phyloP scores from a whole-genome alignment of 768 basidiomycete species.

The Chlorophyllum brunneum region DNA sequence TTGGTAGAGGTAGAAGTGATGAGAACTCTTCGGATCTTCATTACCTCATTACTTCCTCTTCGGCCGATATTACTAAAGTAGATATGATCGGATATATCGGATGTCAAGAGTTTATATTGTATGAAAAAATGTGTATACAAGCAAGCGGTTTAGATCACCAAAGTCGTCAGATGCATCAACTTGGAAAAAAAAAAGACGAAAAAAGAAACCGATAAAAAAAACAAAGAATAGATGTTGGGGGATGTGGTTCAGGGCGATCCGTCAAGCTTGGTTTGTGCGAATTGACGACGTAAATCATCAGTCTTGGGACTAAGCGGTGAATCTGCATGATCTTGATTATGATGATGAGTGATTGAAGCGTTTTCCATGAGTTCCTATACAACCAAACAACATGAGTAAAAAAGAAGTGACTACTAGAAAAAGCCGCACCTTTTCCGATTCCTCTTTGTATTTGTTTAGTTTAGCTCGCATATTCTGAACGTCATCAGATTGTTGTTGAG shows the following conservation, averaged over 20 bases:
- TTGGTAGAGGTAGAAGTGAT: not conserved
- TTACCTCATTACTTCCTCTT: not conserved
- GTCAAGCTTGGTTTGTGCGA: slow-evolving; percentile 3
- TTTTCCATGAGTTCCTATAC: slow-evolving; percentile 12
- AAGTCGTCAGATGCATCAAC: too few relatives aligned
- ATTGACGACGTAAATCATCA: not conserved
- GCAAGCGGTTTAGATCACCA: too few relatives aligned
- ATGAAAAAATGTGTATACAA: not conserved
- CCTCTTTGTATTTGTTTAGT: slow-evolving; percentile 70
- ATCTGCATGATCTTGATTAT: not conserved
- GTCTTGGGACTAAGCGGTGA: not conserved
- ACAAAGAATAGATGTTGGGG: not conserved
- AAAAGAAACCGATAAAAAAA: not conserved
- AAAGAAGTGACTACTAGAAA: not conserved
- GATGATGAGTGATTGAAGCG: slow-evolving; percentile 17
- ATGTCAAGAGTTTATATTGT: too few relatives aligned
- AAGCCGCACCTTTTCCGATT: slow-evolving; percentile 55
- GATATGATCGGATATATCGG: too few relatives aligned
- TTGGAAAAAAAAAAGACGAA: too few relatives aligned
- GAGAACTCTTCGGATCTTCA: slow-evolving; percentile 1
- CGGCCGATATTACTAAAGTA: too few relatives aligned
- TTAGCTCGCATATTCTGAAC: slow-evolving; percentile 52
- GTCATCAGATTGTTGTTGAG: slow-evolving; percentile 31
- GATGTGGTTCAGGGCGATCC: too few relatives aligned
- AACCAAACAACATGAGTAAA: not conserved